Base-by-base conservation (phyloP, 768 basidiomycete genomes). In the Ramaria rubella region DNA sequence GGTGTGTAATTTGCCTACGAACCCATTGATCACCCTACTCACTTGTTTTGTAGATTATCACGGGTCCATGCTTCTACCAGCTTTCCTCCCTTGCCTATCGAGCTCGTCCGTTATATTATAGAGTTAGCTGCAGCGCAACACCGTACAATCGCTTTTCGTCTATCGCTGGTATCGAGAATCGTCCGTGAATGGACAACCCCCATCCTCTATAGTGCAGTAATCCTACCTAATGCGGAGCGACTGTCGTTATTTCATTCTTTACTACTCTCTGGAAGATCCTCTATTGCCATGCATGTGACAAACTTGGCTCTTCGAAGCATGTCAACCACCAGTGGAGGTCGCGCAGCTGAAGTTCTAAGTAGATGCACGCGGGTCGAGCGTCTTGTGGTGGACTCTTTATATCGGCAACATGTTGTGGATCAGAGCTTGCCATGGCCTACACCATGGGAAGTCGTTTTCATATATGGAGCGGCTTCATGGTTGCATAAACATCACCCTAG, bases 171-270 rank as follows among this genome's bases (percentile, higher is more conserved):
- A 43, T 70, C 70, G 21, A 66, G 66, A 49, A 62, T 64, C 33
- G 63, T 68, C 17, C 66, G 63, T 48, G 56, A 57, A 17, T 70
- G 69, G 66, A 68, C 67, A 29, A 67, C 69, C 33, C 71, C 69
- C 21, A 55, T 68, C 31, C 65, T 75, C 34, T 73, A 72, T 61
- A 62, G 68, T 52, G 72, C 72, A 50, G 71, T 74, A 50, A 61
- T 67, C 34, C 70, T 74, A 9, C 9, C 44, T 11, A 46, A 11
- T 23, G 9, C 44, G 23, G 14, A 46, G 23, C 12, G 23, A 46
- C 9, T 46, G 12, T 9, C 23, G 9, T 12, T 9, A 23, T 46
- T 46, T 23, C 44, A 46, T 24, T 9, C 11, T 9, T 11, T 12
- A 12, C 9, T 24, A 11, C 12, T 24, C 44, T 9, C 44, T 24